These are phyloP conservation scores for Beauveria rudraprayagi DNA, from an alignment of 2,329 filamentous ascomycete genomes.

Conservation along the genomic window DNA sequence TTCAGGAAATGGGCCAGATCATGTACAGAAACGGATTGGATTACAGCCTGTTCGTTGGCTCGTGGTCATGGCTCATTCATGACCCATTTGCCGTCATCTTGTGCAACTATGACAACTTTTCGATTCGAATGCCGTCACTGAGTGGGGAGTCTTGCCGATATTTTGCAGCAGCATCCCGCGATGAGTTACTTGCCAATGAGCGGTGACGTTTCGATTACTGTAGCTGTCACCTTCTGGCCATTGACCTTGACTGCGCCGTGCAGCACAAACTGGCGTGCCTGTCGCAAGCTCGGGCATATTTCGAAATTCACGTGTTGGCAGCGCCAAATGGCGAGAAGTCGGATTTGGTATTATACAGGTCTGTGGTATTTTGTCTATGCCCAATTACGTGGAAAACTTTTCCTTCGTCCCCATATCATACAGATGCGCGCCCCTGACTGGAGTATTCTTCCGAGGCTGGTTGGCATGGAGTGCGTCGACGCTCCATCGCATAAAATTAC, in stretches of 20 bases:
- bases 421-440: slow-evolving; percentile 1
- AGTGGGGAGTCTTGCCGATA: background rate
- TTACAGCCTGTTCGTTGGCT: background rate
- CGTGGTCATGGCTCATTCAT: background rate
- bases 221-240: slow-evolving; percentile 68
- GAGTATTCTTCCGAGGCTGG: background rate
- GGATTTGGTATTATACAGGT: background rate
- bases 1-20: slow-evolving; percentile 2
- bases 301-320: background rate
- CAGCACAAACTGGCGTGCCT: slow-evolving; percentile 88
- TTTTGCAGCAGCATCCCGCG: background rate
- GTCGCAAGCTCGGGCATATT: slow-evolving; percentile 63
- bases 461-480: background rate
- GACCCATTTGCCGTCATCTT: background rate
- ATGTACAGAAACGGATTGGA: background rate
- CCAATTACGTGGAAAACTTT: background rate
- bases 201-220: background rate
- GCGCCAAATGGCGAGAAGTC: background rate
- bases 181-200: background rate
- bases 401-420: background rate
- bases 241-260: slow-evolving; percentile 94
- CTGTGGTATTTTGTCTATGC: slow-evolving; percentile 9
- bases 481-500: slow-evolving; percentile 2
- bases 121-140: background rate
- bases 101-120: background rate